These are phyloP conservation scores for Eragrostis tef DNA, from an alignment of 202 grass and related monocot species.

Conservation along the genomic window DNA sequence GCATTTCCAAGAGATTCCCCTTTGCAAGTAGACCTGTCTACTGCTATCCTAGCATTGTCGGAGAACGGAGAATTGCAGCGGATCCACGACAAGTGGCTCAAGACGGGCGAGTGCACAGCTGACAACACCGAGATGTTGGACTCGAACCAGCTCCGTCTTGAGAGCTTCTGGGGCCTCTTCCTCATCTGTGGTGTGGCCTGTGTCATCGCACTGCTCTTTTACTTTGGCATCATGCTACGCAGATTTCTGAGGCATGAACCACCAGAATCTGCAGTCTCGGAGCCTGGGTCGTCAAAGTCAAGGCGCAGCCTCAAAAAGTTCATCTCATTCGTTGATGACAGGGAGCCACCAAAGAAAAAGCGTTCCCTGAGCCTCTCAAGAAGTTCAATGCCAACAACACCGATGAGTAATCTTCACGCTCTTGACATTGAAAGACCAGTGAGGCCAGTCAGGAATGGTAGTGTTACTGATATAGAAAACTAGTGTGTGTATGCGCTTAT, in stretches of 20 bases:
- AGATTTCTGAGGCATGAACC: conserved; percentile 52
- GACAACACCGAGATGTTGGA: conserved; percentile 63
- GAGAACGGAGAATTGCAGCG: conserved; percentile 92
- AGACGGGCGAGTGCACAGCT: conserved; percentile 45
- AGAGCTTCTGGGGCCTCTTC: conserved; percentile 82
- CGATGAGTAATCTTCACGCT: conserved; percentile 29
- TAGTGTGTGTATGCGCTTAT: conserved; percentile 8
- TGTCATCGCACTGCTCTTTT: conserved; percentile 60
- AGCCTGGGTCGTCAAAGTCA: conserved; percentile 13
- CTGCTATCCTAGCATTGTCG: conserved; percentile 74
- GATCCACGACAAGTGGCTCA: conserved; percentile 90
- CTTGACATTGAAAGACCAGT: conserved; percentile 42
- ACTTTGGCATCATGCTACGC: conserved; percentile 60
- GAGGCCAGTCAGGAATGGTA: conserved; percentile 21
- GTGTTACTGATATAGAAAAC: conserved; percentile 20
- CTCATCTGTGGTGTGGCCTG: conserved; percentile 78
- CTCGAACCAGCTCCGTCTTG: conserved; percentile 66
- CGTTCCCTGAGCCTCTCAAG: conserved; percentile 27
- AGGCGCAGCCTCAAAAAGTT: conserved; percentile 54
- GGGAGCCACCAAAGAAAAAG: conserved; percentile 42
- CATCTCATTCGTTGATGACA: conserved; percentile 66
- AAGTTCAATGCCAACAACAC: conserved; percentile 35
- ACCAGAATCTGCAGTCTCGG: neutral
- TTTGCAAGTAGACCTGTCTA: conserved; percentile 83
- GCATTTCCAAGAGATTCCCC: conserved; percentile 88